phyloP scores from a whole-genome alignment of 495 filamentous ascomycete genomes.

The Daldinia concentrica region DNA sequence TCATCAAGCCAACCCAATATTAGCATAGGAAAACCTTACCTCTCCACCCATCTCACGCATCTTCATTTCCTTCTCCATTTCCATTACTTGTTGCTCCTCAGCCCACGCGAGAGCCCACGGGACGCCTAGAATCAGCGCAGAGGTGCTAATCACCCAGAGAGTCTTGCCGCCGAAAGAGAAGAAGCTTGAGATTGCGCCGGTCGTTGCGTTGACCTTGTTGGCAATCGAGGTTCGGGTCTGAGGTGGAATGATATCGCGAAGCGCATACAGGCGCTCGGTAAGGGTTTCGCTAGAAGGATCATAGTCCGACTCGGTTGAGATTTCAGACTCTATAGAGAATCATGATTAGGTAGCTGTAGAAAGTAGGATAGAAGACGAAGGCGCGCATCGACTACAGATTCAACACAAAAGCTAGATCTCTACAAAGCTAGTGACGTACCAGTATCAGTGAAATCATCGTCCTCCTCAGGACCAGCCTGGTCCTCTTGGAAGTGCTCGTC shows the following conservation, averaged over 20 bases:
- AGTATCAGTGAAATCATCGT: constrained; percentile 89
- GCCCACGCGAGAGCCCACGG: constrained; percentile 91
- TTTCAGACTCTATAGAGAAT: constrained; percentile 66
- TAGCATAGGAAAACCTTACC: constrained; percentile 32
- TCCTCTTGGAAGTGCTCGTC: constrained; percentile 91
- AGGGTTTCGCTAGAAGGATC: constrained; percentile 68
- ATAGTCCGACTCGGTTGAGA: constrained; percentile 67
- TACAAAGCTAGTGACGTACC: constrained; percentile 62
- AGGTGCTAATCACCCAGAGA: constrained; percentile 87
- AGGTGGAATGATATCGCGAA: constrained; percentile 92
- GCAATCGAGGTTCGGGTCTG: constrained; percentile 75
- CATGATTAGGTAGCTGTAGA: constrained; percentile 29
- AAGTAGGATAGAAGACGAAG: not conserved
- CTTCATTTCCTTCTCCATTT: constrained; percentile 96
- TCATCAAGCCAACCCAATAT: not conserved
- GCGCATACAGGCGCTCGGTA: constrained; percentile 80
- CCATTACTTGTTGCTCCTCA: constrained; percentile 93
- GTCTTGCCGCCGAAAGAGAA: constrained; percentile 79
- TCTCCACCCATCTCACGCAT: constrained; percentile 79
- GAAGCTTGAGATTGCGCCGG: constrained; percentile 62
- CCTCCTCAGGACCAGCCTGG: constrained; percentile 74
- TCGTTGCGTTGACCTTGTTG: constrained; percentile 64
- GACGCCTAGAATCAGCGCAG: constrained; percentile 86
- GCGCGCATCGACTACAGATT: constrained; percentile 1
- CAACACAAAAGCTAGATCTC: not conserved